Percentiles rank a stretch among this genome's conserved stretches.
Evolutionary conservation across 345 rosid species (phyloP).

Genomic region (Kernera saxatilis): DNA sequence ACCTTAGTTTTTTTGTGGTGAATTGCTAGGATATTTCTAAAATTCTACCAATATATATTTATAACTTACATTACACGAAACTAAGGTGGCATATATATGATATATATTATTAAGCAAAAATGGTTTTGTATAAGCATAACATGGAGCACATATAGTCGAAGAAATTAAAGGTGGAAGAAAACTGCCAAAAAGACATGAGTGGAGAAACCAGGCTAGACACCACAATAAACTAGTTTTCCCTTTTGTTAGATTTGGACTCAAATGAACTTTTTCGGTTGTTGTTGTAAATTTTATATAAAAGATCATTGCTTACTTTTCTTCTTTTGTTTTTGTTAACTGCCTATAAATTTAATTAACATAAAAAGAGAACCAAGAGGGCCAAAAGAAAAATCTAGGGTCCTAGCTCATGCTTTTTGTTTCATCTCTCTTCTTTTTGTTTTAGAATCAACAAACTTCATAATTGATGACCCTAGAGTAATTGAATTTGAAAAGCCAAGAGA

Average conservation of each 20-base stretch:
- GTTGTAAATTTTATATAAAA: slow-evolving; percentile 4
- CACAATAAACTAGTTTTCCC: slow-evolving; percentile 10
- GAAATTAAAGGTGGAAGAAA: neutral
- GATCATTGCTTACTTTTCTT: slow-evolving; percentile 17
- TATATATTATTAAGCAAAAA: neutral
- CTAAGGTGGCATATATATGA: neutral
- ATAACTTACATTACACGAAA: neutral
- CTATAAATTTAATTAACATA: neutral
- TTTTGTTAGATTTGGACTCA: slow-evolving; percentile 28
- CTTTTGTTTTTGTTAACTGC: slow-evolving; percentile 10
- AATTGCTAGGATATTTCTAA: neutral
- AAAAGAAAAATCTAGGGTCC: neutral
- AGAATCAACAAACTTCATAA: slow-evolving; percentile 7
- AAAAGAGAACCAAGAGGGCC: neutral
- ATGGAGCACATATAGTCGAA: slow-evolving; percentile 4
- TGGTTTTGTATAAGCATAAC: neutral
- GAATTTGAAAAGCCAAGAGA: neutral
- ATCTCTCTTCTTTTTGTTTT: slow-evolving; percentile 11
- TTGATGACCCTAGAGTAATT: neutral
- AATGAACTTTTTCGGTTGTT: slow-evolving; percentile 19
- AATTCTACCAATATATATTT: neutral
- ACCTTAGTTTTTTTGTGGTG: neutral
- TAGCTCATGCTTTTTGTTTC: slow-evolving; percentile 18
- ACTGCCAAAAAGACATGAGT: slow-evolving; percentile 31
- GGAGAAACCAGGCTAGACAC: slow-evolving; percentile 29